These are phyloP conservation scores for Auricularia heimuer DNA, from an alignment of 768 basidiomycete genomes.

Conservation along the genomic window DNA sequence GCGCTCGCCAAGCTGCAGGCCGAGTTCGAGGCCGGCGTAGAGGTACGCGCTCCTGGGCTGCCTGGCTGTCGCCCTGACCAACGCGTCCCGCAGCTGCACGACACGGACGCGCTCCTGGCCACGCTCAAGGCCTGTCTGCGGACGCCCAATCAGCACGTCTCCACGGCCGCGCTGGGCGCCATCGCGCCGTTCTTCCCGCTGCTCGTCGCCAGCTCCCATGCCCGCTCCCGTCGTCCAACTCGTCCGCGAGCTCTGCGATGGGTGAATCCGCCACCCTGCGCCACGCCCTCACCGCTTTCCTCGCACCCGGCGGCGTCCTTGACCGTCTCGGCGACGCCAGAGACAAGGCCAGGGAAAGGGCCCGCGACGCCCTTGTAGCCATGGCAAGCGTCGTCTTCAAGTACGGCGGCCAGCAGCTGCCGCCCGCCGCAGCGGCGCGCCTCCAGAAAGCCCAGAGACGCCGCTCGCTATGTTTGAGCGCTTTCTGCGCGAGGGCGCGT, in stretches of 20 bases:
- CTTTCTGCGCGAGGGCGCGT: conserved; percentile 57
- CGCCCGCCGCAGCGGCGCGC: conserved; percentile 28
- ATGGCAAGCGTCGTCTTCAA: conserved; percentile 67
- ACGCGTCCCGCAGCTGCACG: conserved; percentile 45
- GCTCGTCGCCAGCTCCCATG: conserved; percentile 37
- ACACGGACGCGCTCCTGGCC: conserved; percentile 59
- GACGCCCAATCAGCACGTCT: conserved; percentile 72
- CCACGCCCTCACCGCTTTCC: conserved; percentile 54
- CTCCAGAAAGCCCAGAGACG: conserved; percentile 52
- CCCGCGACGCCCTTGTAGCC: conserved; percentile 64
- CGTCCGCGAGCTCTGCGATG: conserved; percentile 34
- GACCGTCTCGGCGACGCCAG: conserved; percentile 75
- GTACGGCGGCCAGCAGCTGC: conserved; percentile 34
- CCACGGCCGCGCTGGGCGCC: conserved; percentile 63
- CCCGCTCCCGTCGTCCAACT: conserved; percentile 41
- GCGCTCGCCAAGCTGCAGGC: conserved; percentile 69
- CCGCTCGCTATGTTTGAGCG: conserved; percentile 63
- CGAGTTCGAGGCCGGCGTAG: conserved; percentile 58
- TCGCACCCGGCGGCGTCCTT: conserved; percentile 66
- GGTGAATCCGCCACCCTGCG: conserved; percentile 54
- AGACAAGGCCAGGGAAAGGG: conserved; percentile 61
- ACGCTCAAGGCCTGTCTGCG: conserved; percentile 67
- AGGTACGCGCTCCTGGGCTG: conserved; percentile 34
- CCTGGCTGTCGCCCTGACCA: not conserved
- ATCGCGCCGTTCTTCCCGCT: conserved; percentile 58